Evolutionary conservation across 208 protist genomes (phyloP).

Genomic region (Zelonia costaricensis): DNA sequence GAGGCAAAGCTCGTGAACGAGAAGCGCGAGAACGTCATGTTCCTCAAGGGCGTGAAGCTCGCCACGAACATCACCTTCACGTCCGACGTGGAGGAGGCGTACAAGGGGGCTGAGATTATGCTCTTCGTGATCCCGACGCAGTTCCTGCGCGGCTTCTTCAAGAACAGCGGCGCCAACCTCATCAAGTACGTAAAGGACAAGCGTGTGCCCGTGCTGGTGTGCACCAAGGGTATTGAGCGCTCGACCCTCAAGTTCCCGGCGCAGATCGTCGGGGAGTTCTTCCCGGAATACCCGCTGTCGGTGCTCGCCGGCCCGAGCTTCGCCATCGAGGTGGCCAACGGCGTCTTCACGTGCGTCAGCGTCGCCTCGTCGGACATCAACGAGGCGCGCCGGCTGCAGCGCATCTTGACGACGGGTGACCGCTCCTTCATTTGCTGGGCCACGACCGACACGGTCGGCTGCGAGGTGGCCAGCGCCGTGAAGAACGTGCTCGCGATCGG

Average conservation of each 20-base stretch:
- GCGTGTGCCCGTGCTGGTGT: conserved; percentile 65
- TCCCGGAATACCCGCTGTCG: conserved; percentile 50
- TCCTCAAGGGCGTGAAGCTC: conserved; percentile 69
- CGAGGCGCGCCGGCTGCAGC: conserved; percentile 65
- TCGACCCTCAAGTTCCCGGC: conserved; percentile 76
- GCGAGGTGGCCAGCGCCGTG: conserved; percentile 89
- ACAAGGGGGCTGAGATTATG: conserved; percentile 68
- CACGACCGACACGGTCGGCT: conserved; percentile 81
- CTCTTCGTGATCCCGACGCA: conserved; percentile 87
- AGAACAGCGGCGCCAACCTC: conserved; percentile 44
- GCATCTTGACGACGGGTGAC: conserved; percentile 72
- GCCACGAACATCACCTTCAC: conserved; percentile 70
- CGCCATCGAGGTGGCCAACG: conserved; percentile 84
- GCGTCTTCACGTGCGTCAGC: conserved; percentile 78
- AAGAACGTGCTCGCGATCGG: conserved; percentile 93
- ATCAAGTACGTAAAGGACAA: conserved; percentile 40
- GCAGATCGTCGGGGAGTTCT: conserved; percentile 80
- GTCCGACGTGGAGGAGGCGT: conserved; percentile 44
- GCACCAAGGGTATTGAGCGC: conserved; percentile 87
- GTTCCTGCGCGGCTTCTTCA: conserved; percentile 80
- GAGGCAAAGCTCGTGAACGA: conserved; percentile 69
- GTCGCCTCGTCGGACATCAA: conserved; percentile 63
- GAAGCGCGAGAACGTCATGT: conserved; percentile 73
- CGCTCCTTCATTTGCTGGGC: conserved; percentile 83
- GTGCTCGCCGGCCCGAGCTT: conserved; percentile 90